Evolutionary conservation across 176 grass and related monocot genomes (phyloP), one percentile per base, ranked within the genome.

Genomic region (Phragmites australis): DNA sequence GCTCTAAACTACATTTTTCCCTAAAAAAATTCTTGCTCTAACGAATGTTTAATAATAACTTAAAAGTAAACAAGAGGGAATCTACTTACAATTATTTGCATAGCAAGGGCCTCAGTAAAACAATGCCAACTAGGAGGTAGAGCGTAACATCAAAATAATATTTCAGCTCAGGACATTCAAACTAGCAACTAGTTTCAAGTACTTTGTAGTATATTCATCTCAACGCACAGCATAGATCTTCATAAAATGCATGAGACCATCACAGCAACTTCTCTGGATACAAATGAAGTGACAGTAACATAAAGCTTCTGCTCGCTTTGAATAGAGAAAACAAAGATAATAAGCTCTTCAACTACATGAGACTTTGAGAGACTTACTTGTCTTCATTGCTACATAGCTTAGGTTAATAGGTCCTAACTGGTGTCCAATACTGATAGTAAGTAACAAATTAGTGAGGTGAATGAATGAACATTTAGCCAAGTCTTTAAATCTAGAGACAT

Each of bases 281-380:
- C n/a, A n/a, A n/a, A n/a, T n/a, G n/a, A 77, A 19, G 19, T 31
- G 15, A 46, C 6, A 12, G 27, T 39, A 48, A 58, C 23, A 78
- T 78, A 63, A 78, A 78, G 31, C 43, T 18, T 52, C 21, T 4
- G 14, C 47, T 67, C 46, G 54, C 82, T 85, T 77, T 30, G 74
- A 64, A 50, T 62, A 30, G 72, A 37, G 76, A 44, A 66, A 57
- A 14, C 27, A 70, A 41, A n/a, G n/a, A n/a, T 39, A 47, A 61
- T 40, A 69, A 49, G 43, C 65, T 61, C 15, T 47, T 49, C 74
- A 58, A 40, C 73, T 61, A 68, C 51, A 57, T 25, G 17, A 43
- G 25, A n/a, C n/a, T n/a, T n/a, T n/a, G n/a, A n/a, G n/a, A n/a
- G n/a, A n/a, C 9, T 16, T 1, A 76, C 15, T 77, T 77, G 9